phyloP scores from a whole-genome alignment of 345 rosid genomes.

The Salix suchowensis region DNA sequence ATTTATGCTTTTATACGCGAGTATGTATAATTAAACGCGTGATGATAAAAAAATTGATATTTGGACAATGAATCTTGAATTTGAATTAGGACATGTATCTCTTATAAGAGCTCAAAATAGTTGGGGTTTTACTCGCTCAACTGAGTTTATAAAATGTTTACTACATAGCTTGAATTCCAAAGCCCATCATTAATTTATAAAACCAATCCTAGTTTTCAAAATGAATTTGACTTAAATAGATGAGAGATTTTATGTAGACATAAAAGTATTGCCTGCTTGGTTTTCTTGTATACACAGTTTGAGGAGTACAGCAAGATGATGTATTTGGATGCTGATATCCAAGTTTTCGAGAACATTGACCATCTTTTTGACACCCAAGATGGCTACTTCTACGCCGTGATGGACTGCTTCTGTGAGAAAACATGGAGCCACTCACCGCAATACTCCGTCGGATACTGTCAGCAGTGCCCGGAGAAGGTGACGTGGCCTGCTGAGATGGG shows the following conservation, averaged over 20 bases:
- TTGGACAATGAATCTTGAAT: accelerated
- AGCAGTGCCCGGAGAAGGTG: constrained; percentile 18
- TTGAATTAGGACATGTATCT: no score
- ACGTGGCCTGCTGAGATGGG: constrained; percentile 19
- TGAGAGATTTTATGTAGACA: background rate
- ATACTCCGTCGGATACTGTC: constrained; percentile 14
- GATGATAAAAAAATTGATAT: no score
- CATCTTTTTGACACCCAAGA: constrained; percentile 17
- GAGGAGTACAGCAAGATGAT: constrained; percentile 22
- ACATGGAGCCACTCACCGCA: constrained; percentile 20
- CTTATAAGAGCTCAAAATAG: no score
- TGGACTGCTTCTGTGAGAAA: constrained; percentile 24
- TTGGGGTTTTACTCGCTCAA: no score
- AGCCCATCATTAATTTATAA: background rate
- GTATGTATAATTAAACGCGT: no score
- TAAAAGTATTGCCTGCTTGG: background rate
- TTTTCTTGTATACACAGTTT: background rate
- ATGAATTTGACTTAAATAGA: background rate
- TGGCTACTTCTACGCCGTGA: constrained; percentile 17
- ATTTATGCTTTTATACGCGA: no score
- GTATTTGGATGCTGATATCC: constrained; percentile 22
- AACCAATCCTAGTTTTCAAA: background rate
- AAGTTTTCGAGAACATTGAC: constrained; percentile 24
- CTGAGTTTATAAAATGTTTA: no score
- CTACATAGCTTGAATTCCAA: background rate